phyloP scores from a whole-genome alignment of 2,329 filamentous ascomycete species.

The Xylaria sp. region DNA sequence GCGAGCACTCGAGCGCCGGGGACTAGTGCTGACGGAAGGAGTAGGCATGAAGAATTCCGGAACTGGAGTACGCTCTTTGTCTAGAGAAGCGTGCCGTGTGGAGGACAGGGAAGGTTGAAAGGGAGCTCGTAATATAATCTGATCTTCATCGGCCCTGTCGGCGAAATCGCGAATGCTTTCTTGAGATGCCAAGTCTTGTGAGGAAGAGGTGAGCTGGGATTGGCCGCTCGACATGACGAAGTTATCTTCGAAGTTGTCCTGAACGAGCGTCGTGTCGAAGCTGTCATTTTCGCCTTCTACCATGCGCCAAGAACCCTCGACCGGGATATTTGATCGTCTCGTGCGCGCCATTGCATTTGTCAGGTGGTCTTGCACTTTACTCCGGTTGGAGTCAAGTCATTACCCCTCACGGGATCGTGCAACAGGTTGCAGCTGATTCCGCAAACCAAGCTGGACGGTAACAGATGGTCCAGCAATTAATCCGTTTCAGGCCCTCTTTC shows the following conservation, averaged over 20 bases:
- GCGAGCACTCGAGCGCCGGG: constrained; percentile 51
- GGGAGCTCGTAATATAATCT: constrained; percentile 64
- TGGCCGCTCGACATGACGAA: constrained; percentile 56
- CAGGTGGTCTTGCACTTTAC: constrained; percentile 5
- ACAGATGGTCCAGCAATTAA: not conserved
- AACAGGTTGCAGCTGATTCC: not conserved
- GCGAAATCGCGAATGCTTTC: constrained; percentile 67
- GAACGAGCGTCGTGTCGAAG: constrained; percentile 66
- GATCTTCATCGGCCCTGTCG: constrained; percentile 65
- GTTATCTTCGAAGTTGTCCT: constrained; percentile 57
- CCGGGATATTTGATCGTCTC: constrained; percentile 50
- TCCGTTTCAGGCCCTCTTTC: too few relatives aligned
- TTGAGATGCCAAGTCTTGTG: constrained; percentile 60
- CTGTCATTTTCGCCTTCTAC: constrained; percentile 69
- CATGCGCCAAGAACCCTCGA: constrained; percentile 70
- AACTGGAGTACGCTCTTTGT: constrained; percentile 57
- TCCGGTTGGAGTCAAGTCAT: not conserved
- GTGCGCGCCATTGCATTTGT: constrained; percentile 42
- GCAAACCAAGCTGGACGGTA: not conserved
- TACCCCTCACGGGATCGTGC: not conserved
- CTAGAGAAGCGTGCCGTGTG: constrained; percentile 44
- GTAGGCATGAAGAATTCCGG: constrained; percentile 66
- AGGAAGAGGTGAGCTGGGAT: constrained; percentile 60
- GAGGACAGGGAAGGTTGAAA: constrained; percentile 63
- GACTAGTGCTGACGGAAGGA: constrained; percentile 55